These are phyloP conservation scores for Linnemannia exigua DNA, from an alignment of 192 early-diverging fungal species.

Conservation along the genomic window DNA sequence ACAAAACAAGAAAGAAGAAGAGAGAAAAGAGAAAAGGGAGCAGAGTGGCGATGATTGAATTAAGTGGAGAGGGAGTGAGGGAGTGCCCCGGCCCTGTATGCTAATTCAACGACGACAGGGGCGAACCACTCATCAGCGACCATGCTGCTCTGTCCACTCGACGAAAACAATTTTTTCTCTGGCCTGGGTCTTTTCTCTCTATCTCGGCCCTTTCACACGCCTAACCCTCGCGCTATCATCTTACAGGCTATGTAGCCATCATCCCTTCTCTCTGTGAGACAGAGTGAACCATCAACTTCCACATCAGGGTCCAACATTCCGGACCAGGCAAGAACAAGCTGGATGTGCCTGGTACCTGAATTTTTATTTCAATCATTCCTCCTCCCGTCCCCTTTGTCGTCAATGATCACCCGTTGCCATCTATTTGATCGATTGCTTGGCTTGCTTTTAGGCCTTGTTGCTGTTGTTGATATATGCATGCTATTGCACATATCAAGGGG, in stretches of 20 bases:
- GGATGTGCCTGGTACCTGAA: background rate
- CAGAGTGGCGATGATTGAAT: too few species aligned
- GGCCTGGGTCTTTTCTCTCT: background rate
- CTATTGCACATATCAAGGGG: too few species aligned
- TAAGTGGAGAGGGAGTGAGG: background rate
- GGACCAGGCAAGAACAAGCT: too few species aligned
- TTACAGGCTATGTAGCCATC: too few species aligned
- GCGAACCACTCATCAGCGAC: background rate
- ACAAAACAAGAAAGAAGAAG: slow-evolving; percentile 7
- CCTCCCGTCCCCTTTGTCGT: background rate
- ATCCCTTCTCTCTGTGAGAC: too few species aligned
- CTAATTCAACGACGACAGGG: background rate
- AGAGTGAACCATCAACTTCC: background rate
- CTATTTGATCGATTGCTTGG: too few species aligned
- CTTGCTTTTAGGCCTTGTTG: too few species aligned
- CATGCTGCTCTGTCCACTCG: background rate
- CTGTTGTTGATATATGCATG: too few species aligned
- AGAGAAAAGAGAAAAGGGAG: background rate
- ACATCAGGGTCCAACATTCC: background rate
- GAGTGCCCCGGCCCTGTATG: background rate
- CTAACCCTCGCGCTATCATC: background rate
- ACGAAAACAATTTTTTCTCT: too few species aligned
- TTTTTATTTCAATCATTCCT: background rate
- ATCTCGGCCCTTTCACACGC: background rate
- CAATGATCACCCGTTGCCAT: background rate